Evolutionary conservation across 805 yeast genomes (phyloP).

Genomic region (Ogataea thermomethanolica): DNA sequence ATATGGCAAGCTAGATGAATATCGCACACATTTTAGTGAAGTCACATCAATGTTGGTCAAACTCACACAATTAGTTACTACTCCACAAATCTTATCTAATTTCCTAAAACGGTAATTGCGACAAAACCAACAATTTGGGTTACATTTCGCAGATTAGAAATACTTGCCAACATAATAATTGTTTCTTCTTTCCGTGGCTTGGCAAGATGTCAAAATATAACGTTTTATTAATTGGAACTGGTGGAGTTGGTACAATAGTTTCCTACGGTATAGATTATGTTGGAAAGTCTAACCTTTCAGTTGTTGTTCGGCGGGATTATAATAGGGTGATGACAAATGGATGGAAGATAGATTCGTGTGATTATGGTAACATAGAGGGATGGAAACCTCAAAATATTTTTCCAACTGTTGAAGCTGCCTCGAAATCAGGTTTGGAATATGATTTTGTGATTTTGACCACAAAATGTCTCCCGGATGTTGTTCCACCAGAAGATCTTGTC

Average conservation of each 20-base stretch:
- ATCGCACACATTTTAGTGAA: too few species aligned
- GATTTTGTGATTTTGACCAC: conserved; percentile 60
- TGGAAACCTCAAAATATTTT: conserved; percentile 53
- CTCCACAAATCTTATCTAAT: too few species aligned
- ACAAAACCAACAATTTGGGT: too few species aligned
- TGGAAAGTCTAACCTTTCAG: conserved; percentile 48
- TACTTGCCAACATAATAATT: too few species aligned
- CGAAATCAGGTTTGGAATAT: conserved; percentile 37
- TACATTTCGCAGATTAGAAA: too few species aligned
- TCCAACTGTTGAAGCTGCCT: conserved; percentile 35
- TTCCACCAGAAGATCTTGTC: conserved; percentile 47
- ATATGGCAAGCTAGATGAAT: too few species aligned
- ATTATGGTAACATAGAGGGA: conserved; percentile 50
- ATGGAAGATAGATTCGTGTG: conserved; percentile 52
- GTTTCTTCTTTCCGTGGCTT: background rate
- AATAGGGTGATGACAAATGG: conserved; percentile 48
- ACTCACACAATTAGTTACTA: too few species aligned
- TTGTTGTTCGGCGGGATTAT: conserved; percentile 63
- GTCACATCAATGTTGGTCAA: too few species aligned
- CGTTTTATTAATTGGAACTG: conserved; percentile 54
- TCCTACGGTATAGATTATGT: conserved; percentile 55
- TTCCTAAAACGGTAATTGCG: too few species aligned
- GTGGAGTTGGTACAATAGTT: conserved; percentile 79
- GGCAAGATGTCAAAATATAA: conserved; percentile 3
- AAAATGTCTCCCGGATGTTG: conserved; percentile 59